Evolutionary conservation across 352 stramenopile species (phyloP).

Genomic region (Lagenidium giganteum): DNA sequence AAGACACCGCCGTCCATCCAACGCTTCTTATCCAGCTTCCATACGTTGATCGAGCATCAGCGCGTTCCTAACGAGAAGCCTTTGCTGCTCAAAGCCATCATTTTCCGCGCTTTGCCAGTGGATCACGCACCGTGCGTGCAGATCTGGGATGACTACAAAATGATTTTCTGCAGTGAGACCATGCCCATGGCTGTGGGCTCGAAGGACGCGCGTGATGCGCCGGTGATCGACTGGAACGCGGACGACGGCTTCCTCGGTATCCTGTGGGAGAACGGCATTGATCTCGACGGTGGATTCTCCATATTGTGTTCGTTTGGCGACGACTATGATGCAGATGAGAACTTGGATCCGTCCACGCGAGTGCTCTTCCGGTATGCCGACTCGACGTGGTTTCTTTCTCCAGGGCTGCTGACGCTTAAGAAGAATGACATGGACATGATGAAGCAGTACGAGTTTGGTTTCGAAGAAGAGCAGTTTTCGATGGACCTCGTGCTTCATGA

Average conservation of each 20-base stretch:
- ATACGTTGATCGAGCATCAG: constrained; percentile 45
- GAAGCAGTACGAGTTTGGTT: constrained; percentile 82
- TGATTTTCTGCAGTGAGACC: constrained; percentile 59
- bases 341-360: constrained; percentile 50
- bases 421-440: constrained; percentile 78
- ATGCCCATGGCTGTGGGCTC: constrained; percentile 6
- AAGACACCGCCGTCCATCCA: constrained; percentile 79
- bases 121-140: constrained; percentile 74
- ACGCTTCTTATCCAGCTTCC: constrained; percentile 64
- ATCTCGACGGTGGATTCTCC: constrained; percentile 76
- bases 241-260: constrained; percentile 79
- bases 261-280: constrained; percentile 70
- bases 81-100: constrained; percentile 73
- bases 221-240: constrained; percentile 73
- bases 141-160: constrained; percentile 77
- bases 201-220: constrained; percentile 14
- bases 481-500: constrained; percentile 77
- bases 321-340: constrained; percentile 55
- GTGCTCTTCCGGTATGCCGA: constrained; percentile 78
- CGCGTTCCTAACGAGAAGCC: constrained; percentile 55
- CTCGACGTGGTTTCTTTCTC: constrained; percentile 71
- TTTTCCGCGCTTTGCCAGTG: constrained; percentile 64
- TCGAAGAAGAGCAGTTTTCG: constrained; percentile 78
- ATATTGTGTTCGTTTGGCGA: constrained; percentile 83
- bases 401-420: constrained; percentile 64